Evolutionary conservation across 352 stramenopile genomes (phyloP), one percentile per base, ranked within the genome.

Genomic region (Phytophthora aleatoria): DNA sequence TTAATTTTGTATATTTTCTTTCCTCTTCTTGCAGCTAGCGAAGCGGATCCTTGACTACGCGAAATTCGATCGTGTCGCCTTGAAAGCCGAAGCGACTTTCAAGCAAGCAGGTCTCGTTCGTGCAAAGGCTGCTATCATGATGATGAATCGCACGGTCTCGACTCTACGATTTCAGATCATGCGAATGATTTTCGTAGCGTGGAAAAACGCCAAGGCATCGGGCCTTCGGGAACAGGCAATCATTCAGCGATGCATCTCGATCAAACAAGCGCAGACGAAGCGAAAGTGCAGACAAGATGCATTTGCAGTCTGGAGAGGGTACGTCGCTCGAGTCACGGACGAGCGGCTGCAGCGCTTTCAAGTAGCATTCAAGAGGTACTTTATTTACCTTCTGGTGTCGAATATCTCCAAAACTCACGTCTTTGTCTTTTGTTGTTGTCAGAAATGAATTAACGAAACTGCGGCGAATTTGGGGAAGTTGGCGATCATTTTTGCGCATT

Each of bases 21-120:
- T 20, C 20, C 20, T 39, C 9, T 55, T 13, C 1, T 26, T 68
- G 1, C 13, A 94, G 79, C 51, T 94, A 33, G 74, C 82, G 0
- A 91, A 91, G 51, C 73, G 83, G 15, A 82, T 92, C 36, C 63
- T 94, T 7, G 79, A 91, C 57, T 94, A 87, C 42, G 83, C 86
- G 15, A 89, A 88, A 66, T 94, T 92, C 38, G 86, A 92, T 57
- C 80, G 81, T 27, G 79, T 88, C 24, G 86, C 86, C 1, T 76
- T 92, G 62, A 83, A 90, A 69, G 81, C 79, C 3, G 86, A 94
- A 43, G 74, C 81, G 3, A 83, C 77, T 13, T 90, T 92, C 56
- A 92, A 91, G 33, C 83, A 92, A 64, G 83, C 86, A 27, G 87
- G 82, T n/a, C 73, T 92, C 15, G 82, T 92, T 41, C 71, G 86